These are phyloP conservation scores for Dovyalis caffra DNA, from an alignment of 345 rosid species.

Conservation along the genomic window DNA sequence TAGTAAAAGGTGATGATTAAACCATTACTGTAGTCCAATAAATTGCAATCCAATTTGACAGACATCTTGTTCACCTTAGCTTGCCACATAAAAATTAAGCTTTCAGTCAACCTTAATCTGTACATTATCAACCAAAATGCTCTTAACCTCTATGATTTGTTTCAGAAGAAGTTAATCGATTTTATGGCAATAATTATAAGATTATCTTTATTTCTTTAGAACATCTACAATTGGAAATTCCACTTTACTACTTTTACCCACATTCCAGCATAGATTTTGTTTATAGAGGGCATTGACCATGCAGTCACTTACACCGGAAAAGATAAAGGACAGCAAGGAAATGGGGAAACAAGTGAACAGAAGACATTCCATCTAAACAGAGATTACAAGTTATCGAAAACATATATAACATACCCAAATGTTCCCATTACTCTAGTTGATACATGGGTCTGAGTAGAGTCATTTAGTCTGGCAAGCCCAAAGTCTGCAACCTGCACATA, in stretches of 20 bases:
- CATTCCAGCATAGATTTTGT: not conserved
- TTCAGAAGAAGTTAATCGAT: not conserved
- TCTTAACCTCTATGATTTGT: not conserved
- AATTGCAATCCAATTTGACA: not conserved
- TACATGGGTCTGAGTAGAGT: slow-evolving; percentile 81
- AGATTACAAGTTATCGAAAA: slow-evolving; percentile 4
- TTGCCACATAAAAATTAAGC: not conserved
- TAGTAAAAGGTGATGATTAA: not conserved
- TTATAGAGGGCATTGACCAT: not conserved
- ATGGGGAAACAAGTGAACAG: not conserved
- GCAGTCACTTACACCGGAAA: not conserved
- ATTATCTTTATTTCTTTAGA: not conserved
- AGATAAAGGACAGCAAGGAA: not conserved
- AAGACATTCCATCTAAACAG: not conserved
- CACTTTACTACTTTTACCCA: not conserved
- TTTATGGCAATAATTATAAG: not conserved
- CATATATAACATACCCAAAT: slow-evolving; percentile 76
- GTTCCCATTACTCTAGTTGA: slow-evolving; percentile 99
- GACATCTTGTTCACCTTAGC: not conserved
- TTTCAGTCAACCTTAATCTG: not conserved
- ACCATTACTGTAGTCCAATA: not conserved
- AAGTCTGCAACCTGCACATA: slow-evolving; percentile 87
- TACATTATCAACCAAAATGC: not conserved
- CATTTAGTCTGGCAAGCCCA: slow-evolving; percentile 90
- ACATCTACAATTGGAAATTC: not conserved